A percentile compares a stretch with the other conserved stretches of the same genome.
phyloP scores from a whole-genome alignment of 352 stramenopile species.

The Phytopythium aichiense region DNA sequence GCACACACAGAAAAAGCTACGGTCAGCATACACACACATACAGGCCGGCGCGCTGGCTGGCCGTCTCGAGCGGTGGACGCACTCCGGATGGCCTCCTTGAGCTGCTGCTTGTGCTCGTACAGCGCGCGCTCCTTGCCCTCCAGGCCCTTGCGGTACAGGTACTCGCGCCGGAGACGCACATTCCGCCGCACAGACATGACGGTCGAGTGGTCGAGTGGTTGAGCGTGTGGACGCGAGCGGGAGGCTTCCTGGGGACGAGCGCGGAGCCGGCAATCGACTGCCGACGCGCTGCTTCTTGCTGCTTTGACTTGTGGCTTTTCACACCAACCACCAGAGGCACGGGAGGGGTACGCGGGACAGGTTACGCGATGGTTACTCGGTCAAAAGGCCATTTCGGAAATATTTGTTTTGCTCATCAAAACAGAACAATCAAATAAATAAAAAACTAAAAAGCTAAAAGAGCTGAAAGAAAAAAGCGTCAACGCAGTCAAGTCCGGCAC shows the following conservation, averaged over 20 bases:
- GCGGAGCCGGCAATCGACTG: not conserved
- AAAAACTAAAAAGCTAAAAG: not conserved
- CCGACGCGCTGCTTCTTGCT: not conserved
- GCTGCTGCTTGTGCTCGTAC: conserved; percentile 97
- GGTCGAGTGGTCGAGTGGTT: not conserved
- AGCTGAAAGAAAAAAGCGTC: not conserved
- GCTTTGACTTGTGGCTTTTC: not conserved
- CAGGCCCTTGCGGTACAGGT: conserved; percentile 98
- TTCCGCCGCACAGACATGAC: conserved; percentile 91
- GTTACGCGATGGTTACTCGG: too few species aligned
- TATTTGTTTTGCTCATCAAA: not conserved
- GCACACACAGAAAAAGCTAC: not conserved
- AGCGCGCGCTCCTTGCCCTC: conserved; percentile 93
- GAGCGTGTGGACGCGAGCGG: not conserved
- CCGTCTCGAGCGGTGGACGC: not conserved
- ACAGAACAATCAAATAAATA: not conserved
- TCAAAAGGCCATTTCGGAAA: too few species aligned
- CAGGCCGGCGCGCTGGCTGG: not conserved
- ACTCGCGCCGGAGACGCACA: conserved; percentile 98
- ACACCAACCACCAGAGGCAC: not conserved
- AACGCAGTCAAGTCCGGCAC: conserved; percentile 2
- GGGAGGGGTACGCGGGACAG: not conserved
- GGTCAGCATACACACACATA: not conserved
- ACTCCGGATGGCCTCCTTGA: conserved; percentile 92
- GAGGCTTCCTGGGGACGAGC: not conserved